Base-by-base conservation (phyloP, 2,329 filamentous ascomycete species). In the Alternaria sp. region DNA sequence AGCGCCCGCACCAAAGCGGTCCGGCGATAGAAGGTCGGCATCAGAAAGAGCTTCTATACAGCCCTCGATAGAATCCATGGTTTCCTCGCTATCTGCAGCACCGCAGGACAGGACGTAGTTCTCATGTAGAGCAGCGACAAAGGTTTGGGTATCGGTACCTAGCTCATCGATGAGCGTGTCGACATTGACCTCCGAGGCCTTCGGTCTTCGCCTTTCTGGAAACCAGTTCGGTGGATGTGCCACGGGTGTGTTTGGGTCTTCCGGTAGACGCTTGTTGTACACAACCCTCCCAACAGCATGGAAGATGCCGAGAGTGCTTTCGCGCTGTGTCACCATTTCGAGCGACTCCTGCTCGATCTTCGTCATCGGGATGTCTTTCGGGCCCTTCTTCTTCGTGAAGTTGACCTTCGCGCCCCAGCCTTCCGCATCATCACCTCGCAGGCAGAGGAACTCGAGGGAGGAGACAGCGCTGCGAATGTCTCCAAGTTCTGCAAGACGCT, bases 231-330 rank as follows among this genome's bases (percentile, higher is more conserved):
- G 83, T 13, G 84, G 84, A 54, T 84, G 83, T 8, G 78, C 72
- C 43, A 79, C 63, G 4, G 80, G 69, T 13, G 57, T 46, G 19
- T 58, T 62, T 47, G 75, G 72, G 47, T 78, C 70, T 12, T 84
- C 80, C 5, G 79, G 77, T 26, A 91, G 86, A 49, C 96, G 88
- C 78, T 97, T 99, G 82, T 99, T 99, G 82, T 98, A 97, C 1
- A 98, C 90, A 3, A 99, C 92, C 77, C 96, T 97, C 4, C 95
- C 96, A 12, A 98, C 92, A 0, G 96, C 93, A 78, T 99, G 96
- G 75, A 99, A 99, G 54, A 99, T 93, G 2, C 95, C 96, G 3
- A 99, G 84, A 66, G 91, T 97, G 15, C 92, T 90, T 81, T 98
- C 96, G 59, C 96, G 88, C 73, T 94, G 93, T 1, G 92, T 93